Conservation (phyloP, 2,329 filamentous ascomycete genomes). For the Dothidotthia symphoricarpi region DNA sequence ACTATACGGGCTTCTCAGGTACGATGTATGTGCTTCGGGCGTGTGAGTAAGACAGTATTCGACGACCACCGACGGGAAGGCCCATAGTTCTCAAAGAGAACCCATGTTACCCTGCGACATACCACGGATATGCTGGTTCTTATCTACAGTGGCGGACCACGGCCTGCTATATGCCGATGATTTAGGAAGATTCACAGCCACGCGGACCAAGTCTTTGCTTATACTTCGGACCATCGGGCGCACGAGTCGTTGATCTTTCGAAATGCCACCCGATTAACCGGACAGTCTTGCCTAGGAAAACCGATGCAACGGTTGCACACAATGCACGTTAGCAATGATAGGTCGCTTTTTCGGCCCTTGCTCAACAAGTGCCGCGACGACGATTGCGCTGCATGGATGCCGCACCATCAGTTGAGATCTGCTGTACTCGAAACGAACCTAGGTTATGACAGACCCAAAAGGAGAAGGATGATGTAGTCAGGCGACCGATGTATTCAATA, state of each 20-base stretch:
- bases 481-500: no score
- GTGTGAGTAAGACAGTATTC: neutral
- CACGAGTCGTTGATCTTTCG: no score
- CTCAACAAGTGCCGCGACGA: constrained; percentile 6
- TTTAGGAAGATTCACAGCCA: no score
- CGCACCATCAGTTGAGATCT: neutral
- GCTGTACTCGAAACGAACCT: no score
- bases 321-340: constrained; percentile 3
- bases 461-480: no score
- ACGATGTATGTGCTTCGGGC: constrained; percentile 2
- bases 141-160: no score
- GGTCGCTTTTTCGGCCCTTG: constrained; percentile 4
- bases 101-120: neutral
- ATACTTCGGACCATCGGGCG: no score
- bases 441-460: no score
- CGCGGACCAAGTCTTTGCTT: no score
- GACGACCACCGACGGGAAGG: constrained; percentile 6
- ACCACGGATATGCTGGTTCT: constrained; percentile 1
- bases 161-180: no score
- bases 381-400: neutral
- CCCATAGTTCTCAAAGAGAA: constrained; percentile 3
- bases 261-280: no score
- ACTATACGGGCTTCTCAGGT: constrained; percentile 1
- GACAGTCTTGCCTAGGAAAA: no score
- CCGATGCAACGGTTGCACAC: neutral